These are phyloP conservation scores for Acidiella bohemica DNA, from an alignment of 495 filamentous ascomycete genomes.

Conservation along the genomic window DNA sequence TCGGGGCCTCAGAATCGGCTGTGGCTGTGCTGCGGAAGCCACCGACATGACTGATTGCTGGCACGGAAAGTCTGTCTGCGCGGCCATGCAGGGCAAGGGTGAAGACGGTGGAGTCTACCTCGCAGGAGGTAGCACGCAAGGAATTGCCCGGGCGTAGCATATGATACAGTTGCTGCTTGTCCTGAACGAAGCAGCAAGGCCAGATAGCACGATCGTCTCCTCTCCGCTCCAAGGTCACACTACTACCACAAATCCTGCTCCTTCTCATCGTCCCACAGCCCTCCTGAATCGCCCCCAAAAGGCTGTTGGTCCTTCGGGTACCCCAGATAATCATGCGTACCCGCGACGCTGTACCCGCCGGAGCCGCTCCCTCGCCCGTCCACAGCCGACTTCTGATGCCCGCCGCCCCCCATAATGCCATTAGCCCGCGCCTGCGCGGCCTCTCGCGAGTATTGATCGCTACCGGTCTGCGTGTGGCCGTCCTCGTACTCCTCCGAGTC, in stretches of 20 bases:
- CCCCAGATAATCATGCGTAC: slow-evolving; percentile 26
- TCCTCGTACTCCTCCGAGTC: slow-evolving; percentile 14
- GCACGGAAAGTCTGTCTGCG: too few species aligned
- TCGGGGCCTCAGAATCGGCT: too few species aligned
- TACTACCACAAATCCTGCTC: slow-evolving; percentile 10
- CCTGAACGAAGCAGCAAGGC: neutral
- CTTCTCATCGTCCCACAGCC: slow-evolving; percentile 15
- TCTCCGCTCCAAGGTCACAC: neutral
- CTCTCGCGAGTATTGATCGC: slow-evolving; percentile 2
- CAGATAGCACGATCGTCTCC: neutral
- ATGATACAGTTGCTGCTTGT: too few species aligned
- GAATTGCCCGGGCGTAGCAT: too few species aligned
- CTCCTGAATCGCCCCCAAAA: slow-evolving; percentile 3
- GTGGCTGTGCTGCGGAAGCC: too few species aligned
- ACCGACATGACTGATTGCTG: too few species aligned
- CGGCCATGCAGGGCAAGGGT: too few species aligned
- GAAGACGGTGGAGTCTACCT: too few species aligned
- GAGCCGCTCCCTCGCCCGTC: slow-evolving; percentile 8
- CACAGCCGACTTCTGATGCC: neutral
- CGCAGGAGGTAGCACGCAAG: too few species aligned
- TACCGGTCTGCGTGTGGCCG: neutral
- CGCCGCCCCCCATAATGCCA: slow-evolving; percentile 8
- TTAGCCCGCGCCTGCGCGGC: slow-evolving; percentile 8
- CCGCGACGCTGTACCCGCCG: slow-evolving; percentile 26
- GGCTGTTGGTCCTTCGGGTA: slow-evolving; percentile 19